These are phyloP conservation scores for Wickerhamomyces mucosus DNA, from an alignment of 805 yeast genomes.

Conservation along the genomic window DNA sequence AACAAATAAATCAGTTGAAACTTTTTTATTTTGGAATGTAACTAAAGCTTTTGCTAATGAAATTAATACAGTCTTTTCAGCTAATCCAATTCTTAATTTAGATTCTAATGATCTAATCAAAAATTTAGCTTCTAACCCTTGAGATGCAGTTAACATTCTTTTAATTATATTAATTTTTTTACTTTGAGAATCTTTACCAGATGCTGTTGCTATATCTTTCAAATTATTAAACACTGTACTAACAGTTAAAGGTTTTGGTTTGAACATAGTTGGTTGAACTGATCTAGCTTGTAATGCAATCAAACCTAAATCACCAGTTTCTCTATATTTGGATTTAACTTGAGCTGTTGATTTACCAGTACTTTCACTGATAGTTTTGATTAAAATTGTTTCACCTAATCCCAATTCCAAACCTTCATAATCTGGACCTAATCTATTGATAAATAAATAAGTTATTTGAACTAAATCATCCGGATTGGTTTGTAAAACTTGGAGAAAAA, in stretches of 20 bases:
- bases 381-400: conserved; percentile 78
- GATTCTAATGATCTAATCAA: conserved; percentile 88
- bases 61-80: conserved; percentile 83
- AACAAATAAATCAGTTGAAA: conserved; percentile 35
- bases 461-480: conserved; percentile 47
- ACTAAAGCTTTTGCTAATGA: conserved; percentile 80
- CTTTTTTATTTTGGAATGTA: conserved; percentile 40
- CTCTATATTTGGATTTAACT: conserved; percentile 64
- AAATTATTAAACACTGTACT: conserved; percentile 65
- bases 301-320: conserved; percentile 82
- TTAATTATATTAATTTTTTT: conserved; percentile 73
- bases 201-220: conserved; percentile 63
- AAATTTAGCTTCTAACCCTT: conserved; percentile 82
- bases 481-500: conserved; percentile 55
- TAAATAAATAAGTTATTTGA: conserved; percentile 72
- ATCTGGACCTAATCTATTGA: conserved; percentile 89
- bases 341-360: conserved; percentile 74
- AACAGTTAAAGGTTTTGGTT: conserved; percentile 73
- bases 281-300: conserved; percentile 80
- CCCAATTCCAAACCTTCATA: conserved; percentile 93
- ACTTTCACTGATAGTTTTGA: conserved; percentile 83
- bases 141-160: conserved; percentile 76
- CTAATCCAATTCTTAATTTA: conserved; percentile 84
- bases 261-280: conserved; percentile 88
- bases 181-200: conserved; percentile 77